A percentile compares a stretch with the other conserved stretches of the same genome.
phyloP scores from a whole-genome alignment of 441 rosid genomes.

The Croton laevigatus region DNA sequence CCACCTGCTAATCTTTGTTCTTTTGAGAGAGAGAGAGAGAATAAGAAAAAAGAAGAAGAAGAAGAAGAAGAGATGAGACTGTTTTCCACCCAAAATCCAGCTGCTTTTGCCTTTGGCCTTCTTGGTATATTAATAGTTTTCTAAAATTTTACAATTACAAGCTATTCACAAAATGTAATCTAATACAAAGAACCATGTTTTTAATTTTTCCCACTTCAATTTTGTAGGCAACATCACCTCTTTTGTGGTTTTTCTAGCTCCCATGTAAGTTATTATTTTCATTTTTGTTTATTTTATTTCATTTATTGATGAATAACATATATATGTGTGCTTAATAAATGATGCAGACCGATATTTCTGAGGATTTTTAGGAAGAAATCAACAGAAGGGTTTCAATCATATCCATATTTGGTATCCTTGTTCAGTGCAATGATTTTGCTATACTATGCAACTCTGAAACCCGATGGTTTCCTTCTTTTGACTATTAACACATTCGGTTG shows the following conservation, averaged over 20 bases:
- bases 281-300: background rate
- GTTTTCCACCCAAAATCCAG: constrained; percentile 40
- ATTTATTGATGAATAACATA: background rate
- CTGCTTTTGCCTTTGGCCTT: constrained; percentile 52
- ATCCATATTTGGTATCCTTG: constrained; percentile 72
- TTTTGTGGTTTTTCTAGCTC: constrained; percentile 67
- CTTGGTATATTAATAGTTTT: constrained; percentile 38
- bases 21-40: background rate
- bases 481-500: constrained; percentile 81
- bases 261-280: constrained; percentile 54
- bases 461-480: constrained; percentile 56
- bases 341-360: constrained; percentile 64
- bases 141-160: background rate
- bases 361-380: constrained; percentile 66
- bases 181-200: background rate
- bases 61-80: constrained; percentile 34
- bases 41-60: constrained; percentile 10
- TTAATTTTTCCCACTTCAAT: background rate
- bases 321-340: background rate
- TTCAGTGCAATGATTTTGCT: constrained; percentile 86
- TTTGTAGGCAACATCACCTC: constrained; percentile 70
- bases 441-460: constrained; percentile 60
- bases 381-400: constrained; percentile 70
- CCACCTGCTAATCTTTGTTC: background rate
- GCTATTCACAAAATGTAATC: background rate